Base-by-base conservation (phyloP, 345 rosid species). In the Boechera divaricarpa region DNA sequence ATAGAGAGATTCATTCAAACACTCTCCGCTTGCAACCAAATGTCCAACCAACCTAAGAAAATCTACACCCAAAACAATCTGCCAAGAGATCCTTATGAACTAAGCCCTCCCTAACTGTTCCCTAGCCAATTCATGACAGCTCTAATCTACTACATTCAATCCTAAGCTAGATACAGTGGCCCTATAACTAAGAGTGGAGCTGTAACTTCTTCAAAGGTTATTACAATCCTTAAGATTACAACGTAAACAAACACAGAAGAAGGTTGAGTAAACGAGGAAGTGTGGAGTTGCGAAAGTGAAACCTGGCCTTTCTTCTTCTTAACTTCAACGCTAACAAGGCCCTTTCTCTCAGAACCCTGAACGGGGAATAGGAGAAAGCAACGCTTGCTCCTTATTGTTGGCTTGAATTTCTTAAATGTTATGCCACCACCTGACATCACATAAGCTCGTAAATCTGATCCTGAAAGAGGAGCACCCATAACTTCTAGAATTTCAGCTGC, bases 231-330 rank as follows among this genome's bases (percentile, higher is more conserved):
- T 16, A 52, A 31, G 36, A 32, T n/a, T 33, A 77, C 31, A 69
- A 33, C 7, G 32, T 24, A 16, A 45, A 13, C 38, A 56, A 45
- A 44, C 24, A 45, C 49, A 74, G 15, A 26, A 63, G 47, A 42
- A 18, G 28, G 56, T 29, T 42, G 54, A 12, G 28, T 47, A 26
- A 54, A 62, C 28, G 56, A 31, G 4, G 4, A 55, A 42, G 7
- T 75, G 42, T 10, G 52, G 52, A 67, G 68, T 59, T 67, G 45
- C 67, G 54, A 49, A 75, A 48, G 45, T 67, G 41, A 81, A 79
- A 91, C 98, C 98, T 91, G 87, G 80, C 95, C 98, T 51, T 87
- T 88, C 74, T 88, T 93, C 86, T 91, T 93, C 90, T 91, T 92
- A 69, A 91, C 93, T 86, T 85, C 94, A 48, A 91, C 88, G 33